phyloP scores from a whole-genome alignment of 2,329 filamentous ascomycete species.

The Ophiocordyceps camponoti-saundersi region DNA sequence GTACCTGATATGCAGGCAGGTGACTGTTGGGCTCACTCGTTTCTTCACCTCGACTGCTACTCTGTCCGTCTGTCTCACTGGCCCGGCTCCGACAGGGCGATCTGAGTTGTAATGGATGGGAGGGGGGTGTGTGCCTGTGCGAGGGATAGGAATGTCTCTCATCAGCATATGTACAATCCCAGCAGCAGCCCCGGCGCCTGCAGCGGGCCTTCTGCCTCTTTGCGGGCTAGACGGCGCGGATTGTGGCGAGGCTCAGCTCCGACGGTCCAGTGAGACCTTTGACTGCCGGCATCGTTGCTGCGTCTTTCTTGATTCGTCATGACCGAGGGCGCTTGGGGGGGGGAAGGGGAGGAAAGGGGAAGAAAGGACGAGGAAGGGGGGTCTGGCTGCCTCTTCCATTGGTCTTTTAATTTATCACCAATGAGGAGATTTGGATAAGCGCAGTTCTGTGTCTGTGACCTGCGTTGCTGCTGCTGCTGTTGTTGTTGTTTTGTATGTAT shows the following conservation, averaged over 20 bases:
- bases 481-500: too few relatives aligned
- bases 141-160: slow-evolving; percentile 11
- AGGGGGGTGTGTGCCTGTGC: slow-evolving; percentile 4
- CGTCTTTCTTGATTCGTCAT: neutral
- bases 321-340: too few relatives aligned
- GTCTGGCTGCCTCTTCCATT: neutral
- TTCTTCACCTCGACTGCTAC: slow-evolving; percentile 1
- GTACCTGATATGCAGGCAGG: neutral
- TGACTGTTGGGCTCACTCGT: neutral
- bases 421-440: neutral
- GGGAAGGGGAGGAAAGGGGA: too few relatives aligned
- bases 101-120: slow-evolving; percentile 5
- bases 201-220: neutral
- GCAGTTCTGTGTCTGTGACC: neutral
- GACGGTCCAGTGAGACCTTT: neutral
- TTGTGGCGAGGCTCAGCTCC: neutral
- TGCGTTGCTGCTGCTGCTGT: too few relatives aligned
- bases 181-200: neutral
- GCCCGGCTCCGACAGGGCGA: slow-evolving; percentile 17
- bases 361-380: too few relatives aligned
- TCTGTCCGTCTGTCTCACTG: slow-evolving; percentile 19
- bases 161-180: neutral
- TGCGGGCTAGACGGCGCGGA: neutral
- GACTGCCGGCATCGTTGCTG: neutral
- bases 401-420: neutral